Evolutionary conservation across 352 stramenopile species (phyloP).

Genomic region (Phytophthora hybrid): DNA sequence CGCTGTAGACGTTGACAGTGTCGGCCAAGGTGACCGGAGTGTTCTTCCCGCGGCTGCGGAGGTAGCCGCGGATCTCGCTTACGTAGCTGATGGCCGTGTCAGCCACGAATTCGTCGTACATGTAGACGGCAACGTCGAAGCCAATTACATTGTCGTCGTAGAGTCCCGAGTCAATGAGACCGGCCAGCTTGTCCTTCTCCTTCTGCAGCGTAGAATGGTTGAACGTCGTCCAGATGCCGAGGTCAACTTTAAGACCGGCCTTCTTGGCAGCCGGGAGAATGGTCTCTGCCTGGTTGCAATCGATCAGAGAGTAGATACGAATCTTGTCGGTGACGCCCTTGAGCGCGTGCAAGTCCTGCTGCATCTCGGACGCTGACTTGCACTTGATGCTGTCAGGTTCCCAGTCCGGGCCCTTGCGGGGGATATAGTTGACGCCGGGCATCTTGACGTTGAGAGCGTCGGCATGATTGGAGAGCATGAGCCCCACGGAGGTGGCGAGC

Average conservation of each 20-base stretch:
- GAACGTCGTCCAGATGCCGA: neutral
- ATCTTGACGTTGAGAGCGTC: neutral
- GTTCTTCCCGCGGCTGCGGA: neutral
- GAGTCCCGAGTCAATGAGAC: neutral
- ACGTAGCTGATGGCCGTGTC: slow-evolving; percentile 1
- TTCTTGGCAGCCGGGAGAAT: neutral
- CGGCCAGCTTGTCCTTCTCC: neutral
- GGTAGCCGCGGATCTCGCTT: neutral
- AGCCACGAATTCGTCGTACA: neutral
- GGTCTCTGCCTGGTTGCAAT: slow-evolving; percentile 1
- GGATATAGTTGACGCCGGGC: neutral
- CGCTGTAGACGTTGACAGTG: neutral
- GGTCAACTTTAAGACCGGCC: neutral
- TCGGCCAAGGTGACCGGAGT: neutral
- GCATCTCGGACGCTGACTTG: neutral
- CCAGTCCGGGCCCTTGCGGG: neutral
- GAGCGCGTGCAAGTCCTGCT: neutral
- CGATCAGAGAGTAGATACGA: neutral
- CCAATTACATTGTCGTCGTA: neutral
- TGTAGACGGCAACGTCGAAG: neutral
- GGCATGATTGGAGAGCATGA: neutral
- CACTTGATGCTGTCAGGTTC: neutral
- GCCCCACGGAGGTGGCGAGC: neutral
- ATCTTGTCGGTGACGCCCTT: neutral
- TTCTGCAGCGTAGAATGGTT: neutral